Base-by-base conservation (phyloP, 2,329 filamentous ascomycete genomes). In the Coniochaeta ligniaria region DNA sequence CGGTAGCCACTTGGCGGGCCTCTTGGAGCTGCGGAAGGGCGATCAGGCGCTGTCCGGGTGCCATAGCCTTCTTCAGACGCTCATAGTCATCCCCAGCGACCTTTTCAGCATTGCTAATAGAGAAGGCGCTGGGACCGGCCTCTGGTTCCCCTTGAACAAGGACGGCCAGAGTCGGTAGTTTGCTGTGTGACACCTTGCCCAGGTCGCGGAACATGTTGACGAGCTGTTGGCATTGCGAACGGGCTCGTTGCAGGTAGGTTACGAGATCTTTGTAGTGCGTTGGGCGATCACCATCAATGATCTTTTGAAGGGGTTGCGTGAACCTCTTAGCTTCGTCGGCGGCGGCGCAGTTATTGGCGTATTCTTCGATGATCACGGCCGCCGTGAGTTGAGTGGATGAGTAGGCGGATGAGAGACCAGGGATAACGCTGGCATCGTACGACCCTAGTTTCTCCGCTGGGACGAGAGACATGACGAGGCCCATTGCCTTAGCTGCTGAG, bases 131-230 rank as follows among this genome's bases (percentile, higher is more conserved):
- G 11, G 94, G 93, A 0, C 95, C 94, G 38, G 95, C 94, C 70
- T 96, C 90, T 6, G 90, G 81, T 70, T 98, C 94, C 33, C 95
- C 95, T 75, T 99, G 95, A 9, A 97, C 94, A 20, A 99, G 86
- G 2, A 96, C 91, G 24, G 95, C 92, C 55, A 98, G 83, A 6
- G 82, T 82, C 1, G 96, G 94, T 45, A 98, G 78, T 70, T 88
- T 90, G 63, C 83, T 81, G 57, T 86, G 83, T 24, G 90, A 83
- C 1, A 96, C 87, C 71, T 95, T 93, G 41, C 91, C 92, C 68
- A 92, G 88, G 66, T 98, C 94, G 67, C 92, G 86, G 82, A 99
- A 99, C 58, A 95, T 85, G 70, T 94, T 92, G 62, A 98, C 79
- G 26, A 99, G 79, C 63, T 95, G 92, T 67, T 94, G 89, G 68